Evolutionary conservation across 306 rosid species (phyloP).

Genomic region (Fagus crenata): DNA sequence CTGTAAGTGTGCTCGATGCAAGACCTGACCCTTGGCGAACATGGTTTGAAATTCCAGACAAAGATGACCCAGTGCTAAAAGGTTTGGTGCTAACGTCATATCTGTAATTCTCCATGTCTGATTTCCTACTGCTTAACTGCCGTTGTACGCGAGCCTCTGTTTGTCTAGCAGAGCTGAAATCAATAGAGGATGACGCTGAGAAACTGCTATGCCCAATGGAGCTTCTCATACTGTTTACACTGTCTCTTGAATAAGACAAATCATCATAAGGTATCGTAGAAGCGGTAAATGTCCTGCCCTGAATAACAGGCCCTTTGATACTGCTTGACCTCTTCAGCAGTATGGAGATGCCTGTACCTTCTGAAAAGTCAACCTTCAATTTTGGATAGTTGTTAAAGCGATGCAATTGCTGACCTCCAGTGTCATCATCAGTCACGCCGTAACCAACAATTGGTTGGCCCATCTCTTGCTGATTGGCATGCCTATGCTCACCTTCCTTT

Average conservation of each 20-base stretch:
- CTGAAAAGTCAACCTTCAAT: slow-evolving; percentile 48
- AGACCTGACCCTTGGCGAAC: slow-evolving; percentile 39
- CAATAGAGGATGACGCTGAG: slow-evolving; percentile 74
- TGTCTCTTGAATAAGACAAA: slow-evolving; percentile 60
- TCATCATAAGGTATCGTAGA: slow-evolving; percentile 56
- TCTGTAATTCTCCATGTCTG: slow-evolving; percentile 42
- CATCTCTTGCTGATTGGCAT: slow-evolving; percentile 37
- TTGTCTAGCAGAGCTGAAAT: slow-evolving; percentile 57
- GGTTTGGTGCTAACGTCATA: slow-evolving; percentile 47
- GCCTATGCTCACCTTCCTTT: slow-evolving; percentile 40
- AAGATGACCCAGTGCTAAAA: slow-evolving; percentile 44
- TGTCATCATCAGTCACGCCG: slow-evolving; percentile 26
- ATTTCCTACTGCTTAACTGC: slow-evolving; percentile 59
- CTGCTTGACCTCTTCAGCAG: slow-evolving; percentile 78
- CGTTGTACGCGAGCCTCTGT: slow-evolving; percentile 55
- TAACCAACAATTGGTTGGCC: slow-evolving; percentile 36
- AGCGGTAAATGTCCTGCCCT: slow-evolving; percentile 67
- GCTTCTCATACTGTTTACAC: slow-evolving; percentile 63
- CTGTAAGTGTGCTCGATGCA: slow-evolving; percentile 35
- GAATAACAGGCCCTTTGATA: slow-evolving; percentile 67
- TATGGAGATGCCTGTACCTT: slow-evolving; percentile 83
- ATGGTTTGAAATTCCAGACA: slow-evolving; percentile 40
- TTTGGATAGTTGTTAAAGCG: slow-evolving; percentile 41
- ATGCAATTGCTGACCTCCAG: slow-evolving; percentile 46
- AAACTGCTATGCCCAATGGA: slow-evolving; percentile 65